Base-by-base conservation (phyloP, 129 eudicot genomes). In the Helianthus tuberosus region DNA sequence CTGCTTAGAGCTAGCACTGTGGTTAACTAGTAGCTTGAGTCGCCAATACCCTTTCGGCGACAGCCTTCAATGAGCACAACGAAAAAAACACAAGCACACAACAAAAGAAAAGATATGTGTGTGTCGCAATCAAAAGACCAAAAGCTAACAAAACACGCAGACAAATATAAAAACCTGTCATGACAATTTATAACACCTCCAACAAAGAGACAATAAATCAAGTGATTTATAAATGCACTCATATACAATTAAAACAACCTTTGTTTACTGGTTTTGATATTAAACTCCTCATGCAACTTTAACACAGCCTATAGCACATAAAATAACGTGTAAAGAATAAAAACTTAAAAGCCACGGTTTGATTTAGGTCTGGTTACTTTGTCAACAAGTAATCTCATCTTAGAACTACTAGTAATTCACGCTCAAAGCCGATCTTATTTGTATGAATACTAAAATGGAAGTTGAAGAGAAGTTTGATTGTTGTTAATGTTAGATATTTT, bases 21-120 rank as follows among this genome's bases (percentile, higher is more conserved):
- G 55, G 55, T 55, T 71, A 71, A 23, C 54, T 68, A 49, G 60
- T 43, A 48, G 41, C 32, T 49, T 68, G 46, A 68, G 25, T 17
- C 20, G 27, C 72, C 38, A 67, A 23, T 46, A 2, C 43, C 72
- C 72, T 67, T 25, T 48, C 17, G 8, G 46, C 47, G 60, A 38
- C 59, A 27, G 32, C 32, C 32, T 25, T 25, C 29, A 25, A 25
- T 25, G 29, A 27, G 32, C 32, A 27, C 32, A 27, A 27, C 32
- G 32, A 2, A 27, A 27, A 27, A 17, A 66, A n/a, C 46, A 8
- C 20, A 43, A 66, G 5, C 13, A 41, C 36, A 66, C 39, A 66
- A 16, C 60, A 15, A 54, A 54, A 16, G 60, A 54, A 54, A 54
- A 54, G 60, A 54, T 16, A 17, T 54, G 60, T 16, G 60, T 6